A percentile compares a stretch with the other conserved stretches of the same genome.
These are phyloP conservation scores for Kodamaea jinghongensis DNA, from an alignment of 805 yeast genomes.

Conservation along the genomic window DNA sequence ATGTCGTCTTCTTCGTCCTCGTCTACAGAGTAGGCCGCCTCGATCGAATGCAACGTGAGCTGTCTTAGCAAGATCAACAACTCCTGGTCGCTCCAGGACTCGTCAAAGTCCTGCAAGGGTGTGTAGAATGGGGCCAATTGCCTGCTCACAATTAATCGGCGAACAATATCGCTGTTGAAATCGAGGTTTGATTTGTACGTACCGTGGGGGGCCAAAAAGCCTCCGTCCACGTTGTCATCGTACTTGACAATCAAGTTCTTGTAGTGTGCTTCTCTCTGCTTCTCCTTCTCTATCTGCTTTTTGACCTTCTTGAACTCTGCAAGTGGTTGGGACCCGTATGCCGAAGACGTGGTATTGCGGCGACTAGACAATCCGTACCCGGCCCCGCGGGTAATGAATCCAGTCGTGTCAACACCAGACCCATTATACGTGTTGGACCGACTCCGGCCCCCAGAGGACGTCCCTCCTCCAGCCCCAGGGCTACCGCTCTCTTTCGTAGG, in stretches of 20 bases:
- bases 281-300: conserved; percentile 54
- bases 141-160: conserved; percentile 64
- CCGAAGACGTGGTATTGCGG: conserved; percentile 21
- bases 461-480: conserved; percentile 3
- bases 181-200: conserved; percentile 76
- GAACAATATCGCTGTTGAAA: conserved; percentile 71
- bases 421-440: conserved; percentile 11
- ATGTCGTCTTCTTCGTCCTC: conserved; percentile 54
- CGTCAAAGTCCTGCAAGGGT: conserved; percentile 79
- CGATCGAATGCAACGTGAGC: conserved; percentile 55
- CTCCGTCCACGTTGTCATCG: conserved; percentile 87
- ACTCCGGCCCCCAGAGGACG: conserved; percentile 9
- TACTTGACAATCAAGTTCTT: conserved; percentile 55
- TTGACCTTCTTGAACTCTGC: conserved; percentile 21
- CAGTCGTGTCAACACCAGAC: conserved; percentile 6
- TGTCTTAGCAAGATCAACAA: conserved; percentile 48
- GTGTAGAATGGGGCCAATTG: conserved; percentile 86
- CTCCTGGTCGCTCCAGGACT: conserved; percentile 68
- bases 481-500: conserved; percentile 40
- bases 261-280: conserved; percentile 51
- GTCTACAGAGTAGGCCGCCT: conserved; percentile 48
- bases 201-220: conserved; percentile 88
- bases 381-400: conserved; percentile 9
- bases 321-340: conserved; percentile 11
- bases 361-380: conserved; percentile 10